Base-by-base conservation (phyloP, 371 early-diverging fungal genomes). In the Caulochytrium protostelioides region DNA sequence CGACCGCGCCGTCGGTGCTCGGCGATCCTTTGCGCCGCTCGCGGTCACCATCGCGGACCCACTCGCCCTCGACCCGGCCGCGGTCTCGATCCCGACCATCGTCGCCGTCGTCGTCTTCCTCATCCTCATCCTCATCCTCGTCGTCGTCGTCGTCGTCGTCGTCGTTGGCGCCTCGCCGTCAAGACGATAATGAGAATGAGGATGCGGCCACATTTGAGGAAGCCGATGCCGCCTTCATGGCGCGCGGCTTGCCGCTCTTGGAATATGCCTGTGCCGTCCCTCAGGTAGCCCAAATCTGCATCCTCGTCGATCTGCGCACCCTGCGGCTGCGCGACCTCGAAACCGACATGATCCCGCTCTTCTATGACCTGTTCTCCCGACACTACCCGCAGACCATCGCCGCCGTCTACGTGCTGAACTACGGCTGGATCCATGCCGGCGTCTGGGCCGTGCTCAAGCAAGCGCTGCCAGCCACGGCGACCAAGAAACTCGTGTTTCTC, bases 361-460 rank as follows among this genome's bases (percentile, higher is more conserved):
- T 59, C 18, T 43, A 44, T 28, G 50, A 49, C 21, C 40, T 54
- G 17, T 59, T 59, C 33, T 23, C 37, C n/a, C 35, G 33, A 5
- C 60, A 59, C 13, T 59, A 41, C 32, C 60, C 59, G 14, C 47
- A 50, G 37, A 35, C 53, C 3, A 37, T 59, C 24, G 59, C 55
- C 12, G 46, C 49, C 3, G 49, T 50, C 14, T 50, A 47, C 38
- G 57, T 60, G 1, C 45, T 60, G 32, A 60, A 60, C 38, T 60
- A 56, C 31, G 61, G 61, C 14, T 60, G 61, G 61, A 28, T 60
- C 14, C 61, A 60, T 38, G 38, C 54, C 6, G 61, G 61, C 3
- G 44, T 60, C 3, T 60, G 61, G 61, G 39, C 41, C 30, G 35
- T 60, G 5, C 15, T 56, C n/a, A 49, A 49, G 32, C 22, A 47